Evolutionary conservation across 805 yeast species (phyloP), one percentile per base, ranked within the genome.

Genomic region (Candida boidinii): DNA sequence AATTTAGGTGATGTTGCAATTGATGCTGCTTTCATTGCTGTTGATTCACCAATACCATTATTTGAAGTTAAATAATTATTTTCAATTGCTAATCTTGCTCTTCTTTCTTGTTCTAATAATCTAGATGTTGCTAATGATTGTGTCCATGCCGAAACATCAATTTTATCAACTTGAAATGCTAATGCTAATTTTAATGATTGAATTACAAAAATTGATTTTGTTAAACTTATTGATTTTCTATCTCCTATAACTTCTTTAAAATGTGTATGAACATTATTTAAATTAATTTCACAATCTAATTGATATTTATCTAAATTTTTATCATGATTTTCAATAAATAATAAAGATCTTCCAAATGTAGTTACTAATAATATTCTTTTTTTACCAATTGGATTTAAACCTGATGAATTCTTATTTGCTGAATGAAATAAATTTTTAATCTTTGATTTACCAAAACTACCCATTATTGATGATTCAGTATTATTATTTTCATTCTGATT

Each of bases 321-420:
- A 16, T 49, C 54, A 23, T 44, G 46, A 35, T 60, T 68, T 26
- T 54, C 60, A 21, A 67, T 54, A 39, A 81, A 73, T 1, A 80
- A 47, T 37, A 82, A 52, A 1, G 71, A 74, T 30, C 88, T 60
- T 1, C 87, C 90, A 47, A 67, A 67, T 1, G 74, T 63, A 2
- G 88, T 81, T 0, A 79, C 58, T 11, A 80, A 42, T 37, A 79
- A 44, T 2, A 78, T 66, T 40, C 83, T 67, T 8, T 64, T 60
- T 35, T 46, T 62, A 53, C 33, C 60, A 59, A 28, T 26, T 4
- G 46, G 50, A 19, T 48, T 56, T 13, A 36, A 15, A 8, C 23
- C 19, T 8, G 33, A 17, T 3, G 30, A 23, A 4, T 25, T 14
- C 5, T 36, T 29, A 33, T 39, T 41, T 17, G 24, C 17, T 26